These are phyloP conservation scores for Hypoxylon sp. DNA, from an alignment of 2,329 filamentous ascomycete genomes.

Conservation along the genomic window DNA sequence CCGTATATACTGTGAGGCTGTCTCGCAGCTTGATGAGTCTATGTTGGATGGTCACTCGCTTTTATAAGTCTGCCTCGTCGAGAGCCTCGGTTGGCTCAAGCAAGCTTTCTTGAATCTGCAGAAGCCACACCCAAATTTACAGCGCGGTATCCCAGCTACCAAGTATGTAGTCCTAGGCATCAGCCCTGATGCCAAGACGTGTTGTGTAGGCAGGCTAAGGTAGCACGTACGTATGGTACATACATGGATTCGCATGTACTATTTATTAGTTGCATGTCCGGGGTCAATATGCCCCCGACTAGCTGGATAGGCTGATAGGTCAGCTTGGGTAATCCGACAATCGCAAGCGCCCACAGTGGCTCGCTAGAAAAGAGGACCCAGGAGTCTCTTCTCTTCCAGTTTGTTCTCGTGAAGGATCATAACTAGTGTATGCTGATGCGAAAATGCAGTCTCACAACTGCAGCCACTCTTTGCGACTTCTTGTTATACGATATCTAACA, in stretches of 20 bases:
- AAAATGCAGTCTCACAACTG: slow-evolving; percentile 12
- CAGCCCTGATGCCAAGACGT: slow-evolving; percentile 31
- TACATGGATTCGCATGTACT: slow-evolving; percentile 19
- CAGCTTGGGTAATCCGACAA: slow-evolving; percentile 6
- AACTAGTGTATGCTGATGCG: not conserved
- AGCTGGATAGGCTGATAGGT: slow-evolving; percentile 12
- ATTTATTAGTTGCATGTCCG: slow-evolving; percentile 34
- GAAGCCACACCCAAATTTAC: slow-evolving; percentile 12
- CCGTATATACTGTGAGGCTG: slow-evolving; percentile 2
- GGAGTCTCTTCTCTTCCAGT: slow-evolving; percentile 5
- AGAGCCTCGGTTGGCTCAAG: slow-evolving; percentile 18
- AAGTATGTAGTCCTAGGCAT: slow-evolving; percentile 15
- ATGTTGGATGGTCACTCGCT: slow-evolving; percentile 3
- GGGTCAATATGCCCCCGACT: slow-evolving; percentile 19
- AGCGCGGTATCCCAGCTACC: slow-evolving; percentile 13
- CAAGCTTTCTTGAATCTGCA: slow-evolving; percentile 20
- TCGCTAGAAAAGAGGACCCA: not conserved
- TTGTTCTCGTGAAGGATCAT: slow-evolving; percentile 6
- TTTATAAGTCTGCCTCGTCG: slow-evolving; percentile 35
- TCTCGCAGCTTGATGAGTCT: slow-evolving; percentile 11
- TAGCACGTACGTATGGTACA: slow-evolving; percentile 19
- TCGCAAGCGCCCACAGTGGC: slow-evolving; percentile 2
- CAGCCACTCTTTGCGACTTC: not conserved
- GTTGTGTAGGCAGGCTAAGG: slow-evolving; percentile 15
- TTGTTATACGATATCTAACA: slow-evolving; percentile 24